These are phyloP conservation scores for Podospora fimiseda DNA, from an alignment of 495 filamentous ascomycete genomes.

Conservation along the genomic window DNA sequence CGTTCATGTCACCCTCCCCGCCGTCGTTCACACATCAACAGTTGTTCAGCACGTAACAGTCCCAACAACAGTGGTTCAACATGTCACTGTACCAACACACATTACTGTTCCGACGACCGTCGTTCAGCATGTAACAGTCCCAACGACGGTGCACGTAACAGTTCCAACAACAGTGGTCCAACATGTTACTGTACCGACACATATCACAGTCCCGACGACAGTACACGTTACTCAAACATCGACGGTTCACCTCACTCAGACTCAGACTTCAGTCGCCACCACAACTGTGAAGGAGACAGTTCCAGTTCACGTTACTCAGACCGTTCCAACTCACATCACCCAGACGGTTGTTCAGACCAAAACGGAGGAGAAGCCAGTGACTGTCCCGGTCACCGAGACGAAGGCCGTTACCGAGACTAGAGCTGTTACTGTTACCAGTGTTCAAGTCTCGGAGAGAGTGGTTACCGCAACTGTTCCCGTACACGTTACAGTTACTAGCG, in stretches of 20 bases:
- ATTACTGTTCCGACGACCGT: conserved; percentile 2
- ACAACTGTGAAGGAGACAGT: background rate
- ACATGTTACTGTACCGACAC: background rate
- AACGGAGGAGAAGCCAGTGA: conserved; percentile 1
- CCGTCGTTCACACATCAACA: conserved; percentile 1
- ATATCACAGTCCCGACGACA: background rate
- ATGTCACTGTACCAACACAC: conserved; percentile 1
- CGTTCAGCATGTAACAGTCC: conserved; percentile 1
- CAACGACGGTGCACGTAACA: conserved; percentile 4
- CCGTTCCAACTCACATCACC: background rate
- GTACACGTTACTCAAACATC: background rate
- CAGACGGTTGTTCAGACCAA: background rate
- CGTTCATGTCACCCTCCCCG: background rate
- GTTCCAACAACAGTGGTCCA: background rate
- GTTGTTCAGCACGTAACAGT: background rate
- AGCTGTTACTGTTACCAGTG: conserved; percentile 1
- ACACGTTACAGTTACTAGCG: background rate
- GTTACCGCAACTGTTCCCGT: background rate
- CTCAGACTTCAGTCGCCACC: background rate
- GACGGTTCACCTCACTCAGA: background rate
- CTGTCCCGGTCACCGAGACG: background rate
- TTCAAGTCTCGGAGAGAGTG: conserved; percentile 1
- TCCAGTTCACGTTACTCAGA: background rate
- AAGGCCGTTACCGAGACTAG: background rate
- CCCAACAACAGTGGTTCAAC: conserved; percentile 2